Evolutionary conservation across 352 stramenopile species (phyloP).

Genomic region (Globisporangium recalcitrans): DNA sequence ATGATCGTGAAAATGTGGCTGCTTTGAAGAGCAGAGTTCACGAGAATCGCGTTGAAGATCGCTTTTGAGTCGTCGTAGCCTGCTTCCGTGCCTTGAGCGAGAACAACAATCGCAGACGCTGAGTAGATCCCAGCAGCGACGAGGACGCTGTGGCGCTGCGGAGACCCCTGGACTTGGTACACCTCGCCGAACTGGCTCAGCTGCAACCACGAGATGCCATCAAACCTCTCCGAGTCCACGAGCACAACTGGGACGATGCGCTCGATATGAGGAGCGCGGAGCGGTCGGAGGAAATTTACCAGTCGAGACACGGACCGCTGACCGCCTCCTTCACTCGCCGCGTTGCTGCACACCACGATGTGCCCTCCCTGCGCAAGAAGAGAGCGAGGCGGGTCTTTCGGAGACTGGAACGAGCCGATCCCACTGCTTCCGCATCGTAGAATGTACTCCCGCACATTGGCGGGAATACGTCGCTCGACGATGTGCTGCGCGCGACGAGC

Average conservation of each 20-base stretch:
- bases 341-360: slow-evolving; percentile 82
- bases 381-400: slow-evolving; percentile 32
- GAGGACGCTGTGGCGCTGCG: slow-evolving; percentile 67
- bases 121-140: slow-evolving; percentile 73
- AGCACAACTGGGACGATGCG: slow-evolving; percentile 64
- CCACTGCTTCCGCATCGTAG: slow-evolving; percentile 27
- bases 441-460: slow-evolving; percentile 58
- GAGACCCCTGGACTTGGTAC: slow-evolving; percentile 75
- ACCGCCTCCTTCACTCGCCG: slow-evolving; percentile 50
- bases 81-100: slow-evolving; percentile 67
- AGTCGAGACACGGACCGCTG: slow-evolving; percentile 56
- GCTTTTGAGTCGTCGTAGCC: slow-evolving; percentile 81
- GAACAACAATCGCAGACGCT: slow-evolving; percentile 72
- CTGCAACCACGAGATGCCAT: slow-evolving; percentile 60
- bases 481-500: slow-evolving; percentile 66
- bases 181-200: slow-evolving; percentile 65
- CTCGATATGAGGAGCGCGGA: slow-evolving; percentile 69
- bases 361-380: slow-evolving; percentile 53
- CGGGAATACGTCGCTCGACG: slow-evolving; percentile 62
- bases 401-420: slow-evolving; percentile 28
- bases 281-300: slow-evolving; percentile 69
- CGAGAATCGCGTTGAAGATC: slow-evolving; percentile 83
- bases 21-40: slow-evolving; percentile 63
- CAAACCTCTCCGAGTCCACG: slow-evolving; percentile 65
- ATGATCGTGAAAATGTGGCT: slow-evolving; percentile 83